Percentiles rank a stretch among this genome's conserved stretches.
Conservation (phyloP, 176 grass and related monocot species). For the Zizania latifolia region DNA sequence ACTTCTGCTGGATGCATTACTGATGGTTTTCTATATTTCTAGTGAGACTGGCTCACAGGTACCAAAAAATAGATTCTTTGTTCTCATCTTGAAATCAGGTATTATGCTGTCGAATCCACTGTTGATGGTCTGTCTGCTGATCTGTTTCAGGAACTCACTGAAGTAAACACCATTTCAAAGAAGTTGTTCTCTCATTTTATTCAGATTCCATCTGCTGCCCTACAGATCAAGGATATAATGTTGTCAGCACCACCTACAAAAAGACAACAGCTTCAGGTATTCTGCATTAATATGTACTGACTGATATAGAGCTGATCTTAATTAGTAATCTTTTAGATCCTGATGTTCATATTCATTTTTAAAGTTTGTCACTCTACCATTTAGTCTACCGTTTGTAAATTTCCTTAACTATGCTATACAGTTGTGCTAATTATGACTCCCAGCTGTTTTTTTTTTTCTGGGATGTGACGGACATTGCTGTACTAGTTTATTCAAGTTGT, state of each 20-base stretch:
- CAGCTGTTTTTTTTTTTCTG: conserved; percentile 1
- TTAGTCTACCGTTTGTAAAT: neutral
- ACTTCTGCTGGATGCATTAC: conserved; percentile 73
- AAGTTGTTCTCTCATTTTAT: conserved; percentile 87
- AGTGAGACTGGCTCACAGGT: conserved; percentile 57
- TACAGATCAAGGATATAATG: conserved; percentile 86
- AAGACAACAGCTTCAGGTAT: conserved; percentile 79
- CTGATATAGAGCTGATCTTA: neutral
- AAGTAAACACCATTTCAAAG: conserved; percentile 63
- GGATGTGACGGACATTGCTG: conserved; percentile 1
- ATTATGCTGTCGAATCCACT: neutral
- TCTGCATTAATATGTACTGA: conserved; percentile 8
- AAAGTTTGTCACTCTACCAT: neutral
- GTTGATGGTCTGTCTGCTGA: conserved; percentile 4
- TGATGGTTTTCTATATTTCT: conserved; percentile 69
- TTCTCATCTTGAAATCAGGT: neutral
- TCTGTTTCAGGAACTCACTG: conserved; percentile 64
- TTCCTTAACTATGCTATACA: neutral
- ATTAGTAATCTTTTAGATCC: neutral
- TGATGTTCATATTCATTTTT: conserved; percentile 10
- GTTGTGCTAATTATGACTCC: conserved; percentile 8
- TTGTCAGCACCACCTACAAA: conserved; percentile 55
- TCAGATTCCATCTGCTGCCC: conserved; percentile 72
- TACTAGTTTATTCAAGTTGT: neutral
- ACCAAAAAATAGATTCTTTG: neutral